Percentiles rank a stretch among this genome's conserved stretches.
These are phyloP conservation scores for Catharanthus roseus DNA, from an alignment of 257 asterid species.

Conservation along the genomic window DNA sequence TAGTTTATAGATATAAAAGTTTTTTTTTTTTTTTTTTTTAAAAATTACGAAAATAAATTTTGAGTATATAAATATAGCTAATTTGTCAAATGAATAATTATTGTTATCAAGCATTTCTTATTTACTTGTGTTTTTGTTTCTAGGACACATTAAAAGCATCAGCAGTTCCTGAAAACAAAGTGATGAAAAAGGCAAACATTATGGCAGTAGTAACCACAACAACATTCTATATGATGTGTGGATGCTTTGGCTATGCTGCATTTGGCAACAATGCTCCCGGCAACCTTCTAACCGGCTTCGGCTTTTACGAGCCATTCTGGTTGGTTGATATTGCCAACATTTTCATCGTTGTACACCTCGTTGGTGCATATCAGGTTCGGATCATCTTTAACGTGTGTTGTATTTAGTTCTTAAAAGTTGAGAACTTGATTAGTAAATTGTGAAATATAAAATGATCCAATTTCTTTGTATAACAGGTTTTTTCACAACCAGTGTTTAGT, in stretches of 20 bases:
- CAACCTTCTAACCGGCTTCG: constrained; percentile 58
- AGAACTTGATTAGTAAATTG: too few species aligned
- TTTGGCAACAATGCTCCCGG: constrained; percentile 60
- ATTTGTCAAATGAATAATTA: too few species aligned
- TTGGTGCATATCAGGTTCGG: constrained; percentile 65
- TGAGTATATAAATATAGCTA: too few species aligned
- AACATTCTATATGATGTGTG: constrained; percentile 62
- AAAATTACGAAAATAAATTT: too few species aligned
- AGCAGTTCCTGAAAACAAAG: constrained; percentile 56
- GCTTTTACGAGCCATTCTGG: constrained; percentile 70
- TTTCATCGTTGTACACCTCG: constrained; percentile 52
- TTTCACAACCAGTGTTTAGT: constrained; percentile 39
- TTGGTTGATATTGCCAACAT: constrained; percentile 52
- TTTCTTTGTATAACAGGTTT: constrained; percentile 27
- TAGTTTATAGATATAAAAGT: too few species aligned
- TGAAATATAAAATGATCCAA: too few species aligned
- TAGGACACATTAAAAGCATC: constrained; percentile 54
- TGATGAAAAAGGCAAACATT: constrained; percentile 58
- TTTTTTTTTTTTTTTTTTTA: too few species aligned
- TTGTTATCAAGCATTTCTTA: background rate
- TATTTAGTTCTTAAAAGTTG: too few species aligned
- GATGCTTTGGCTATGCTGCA: constrained; percentile 65
- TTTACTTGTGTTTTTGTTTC: background rate
- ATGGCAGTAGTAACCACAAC: constrained; percentile 45
- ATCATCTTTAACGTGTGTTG: too few species aligned